Percentiles rank a stretch among this genome's conserved stretches.
Conservation (phyloP, 2,329 filamentous ascomycete genomes). For the Pseudocercospora fuligena region DNA sequence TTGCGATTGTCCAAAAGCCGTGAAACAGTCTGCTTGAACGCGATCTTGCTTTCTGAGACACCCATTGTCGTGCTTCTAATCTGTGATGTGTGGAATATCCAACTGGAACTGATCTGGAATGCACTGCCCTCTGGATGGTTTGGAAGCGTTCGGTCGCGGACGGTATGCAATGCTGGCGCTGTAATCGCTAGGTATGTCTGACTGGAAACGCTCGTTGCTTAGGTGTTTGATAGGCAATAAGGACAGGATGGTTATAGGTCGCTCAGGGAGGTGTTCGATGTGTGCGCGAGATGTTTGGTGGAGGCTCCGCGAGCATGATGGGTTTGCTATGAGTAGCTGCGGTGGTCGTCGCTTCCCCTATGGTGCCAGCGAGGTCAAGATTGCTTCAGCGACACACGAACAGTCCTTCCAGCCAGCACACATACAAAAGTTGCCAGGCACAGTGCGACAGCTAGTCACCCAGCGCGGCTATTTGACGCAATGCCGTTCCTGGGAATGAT, state of each 20-base stretch:
- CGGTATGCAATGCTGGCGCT: background rate
- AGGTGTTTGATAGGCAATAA: background rate
- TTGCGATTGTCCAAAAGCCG: conserved; percentile 87
- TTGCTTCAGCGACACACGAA: background rate
- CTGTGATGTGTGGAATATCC: background rate
- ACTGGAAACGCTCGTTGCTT: background rate
- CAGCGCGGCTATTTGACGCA: conserved; percentile 18
- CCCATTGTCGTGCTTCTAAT: conserved; percentile 66
- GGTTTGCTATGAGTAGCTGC: background rate
- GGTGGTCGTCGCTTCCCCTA: background rate
- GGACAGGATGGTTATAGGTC: background rate
- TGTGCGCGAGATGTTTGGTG: conserved; percentile 3
- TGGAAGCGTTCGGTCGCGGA: background rate
- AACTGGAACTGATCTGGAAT: background rate
- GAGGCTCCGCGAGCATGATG: conserved; percentile 8
- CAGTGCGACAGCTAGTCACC: background rate
- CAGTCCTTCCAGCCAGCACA: background rate
- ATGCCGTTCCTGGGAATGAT: conserved; percentile 12
- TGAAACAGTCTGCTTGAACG: conserved; percentile 98
- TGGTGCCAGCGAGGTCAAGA: background rate
- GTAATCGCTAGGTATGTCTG: background rate
- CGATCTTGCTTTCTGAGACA: conserved; percentile 96
- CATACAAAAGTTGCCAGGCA: background rate
- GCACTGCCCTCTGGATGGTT: background rate
- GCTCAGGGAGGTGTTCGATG: conserved; percentile 12